Percentiles rank a stretch among this genome's conserved stretches.
phyloP scores from a whole-genome alignment of 1,139 yeast genomes.

The Magnusiomyces sp. region DNA sequence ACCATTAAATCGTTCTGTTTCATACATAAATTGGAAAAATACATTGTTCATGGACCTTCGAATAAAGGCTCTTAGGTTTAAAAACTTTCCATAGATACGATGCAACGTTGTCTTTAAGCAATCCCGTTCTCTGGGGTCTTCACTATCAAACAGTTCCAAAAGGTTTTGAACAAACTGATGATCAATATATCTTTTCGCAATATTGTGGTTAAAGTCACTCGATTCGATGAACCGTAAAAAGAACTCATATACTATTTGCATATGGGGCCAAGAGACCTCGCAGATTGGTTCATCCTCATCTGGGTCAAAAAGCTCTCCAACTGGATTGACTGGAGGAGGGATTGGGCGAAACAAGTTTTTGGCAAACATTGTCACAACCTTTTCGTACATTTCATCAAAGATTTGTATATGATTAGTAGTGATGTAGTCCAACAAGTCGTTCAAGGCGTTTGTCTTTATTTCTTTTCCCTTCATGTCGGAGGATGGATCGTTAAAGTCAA shows the following conservation, averaged over 20 bases:
- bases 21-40: slow-evolving; percentile 86
- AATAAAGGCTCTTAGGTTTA: slow-evolving; percentile 82
- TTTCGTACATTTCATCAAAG: slow-evolving; percentile 84
- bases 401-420: slow-evolving; percentile 68
- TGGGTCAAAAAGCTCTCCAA: slow-evolving; percentile 93
- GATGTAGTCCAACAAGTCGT: slow-evolving; percentile 82
- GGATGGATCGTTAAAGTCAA: slow-evolving; percentile 91
- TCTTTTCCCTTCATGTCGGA: slow-evolving; percentile 90
- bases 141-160: slow-evolving; percentile 87
- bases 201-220: slow-evolving; percentile 87
- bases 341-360: slow-evolving; percentile 87
- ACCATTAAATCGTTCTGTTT: slow-evolving; percentile 93
- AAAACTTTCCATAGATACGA: slow-evolving; percentile 89
- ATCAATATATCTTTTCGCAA: slow-evolving; percentile 90
- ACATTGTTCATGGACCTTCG: slow-evolving; percentile 88
- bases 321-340: slow-evolving; percentile 96
- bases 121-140: slow-evolving; percentile 94
- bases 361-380: slow-evolving; percentile 84
- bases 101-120: slow-evolving; percentile 91
- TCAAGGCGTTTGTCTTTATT: slow-evolving; percentile 74
- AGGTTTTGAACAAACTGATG: slow-evolving; percentile 76
- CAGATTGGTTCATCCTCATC: slow-evolving; percentile 98
- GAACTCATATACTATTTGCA: slow-evolving; percentile 93
- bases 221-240: slow-evolving; percentile 87
- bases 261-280: slow-evolving; percentile 98